These are phyloP conservation scores for Atkinsonella hypoxylon DNA, from an alignment of 2,329 filamentous ascomycete genomes.

Conservation along the genomic window DNA sequence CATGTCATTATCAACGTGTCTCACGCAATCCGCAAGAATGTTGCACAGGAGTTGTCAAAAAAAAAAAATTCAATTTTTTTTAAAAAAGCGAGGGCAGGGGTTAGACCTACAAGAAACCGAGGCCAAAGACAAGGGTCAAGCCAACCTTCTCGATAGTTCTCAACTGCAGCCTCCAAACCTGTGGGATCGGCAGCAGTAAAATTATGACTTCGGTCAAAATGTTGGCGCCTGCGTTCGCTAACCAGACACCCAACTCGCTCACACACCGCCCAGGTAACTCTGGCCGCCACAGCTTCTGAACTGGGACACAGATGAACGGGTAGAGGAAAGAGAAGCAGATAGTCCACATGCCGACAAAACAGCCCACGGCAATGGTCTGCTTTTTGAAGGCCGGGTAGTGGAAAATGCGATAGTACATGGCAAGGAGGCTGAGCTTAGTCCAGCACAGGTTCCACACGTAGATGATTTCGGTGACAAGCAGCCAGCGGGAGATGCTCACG, in stretches of 20 bases:
- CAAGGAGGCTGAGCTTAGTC: constrained; percentile 34
- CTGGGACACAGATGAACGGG: constrained; percentile 37
- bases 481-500: constrained; percentile 30
- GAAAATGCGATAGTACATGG: constrained; percentile 41
- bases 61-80: too few species aligned
- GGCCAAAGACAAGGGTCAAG: constrained; percentile 29
- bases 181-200: constrained; percentile 28
- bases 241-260: constrained; percentile 34
- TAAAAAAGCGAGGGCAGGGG: too few species aligned
- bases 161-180: constrained; percentile 33
- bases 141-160: constrained; percentile 27
- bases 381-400: constrained; percentile 27
- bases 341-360: constrained; percentile 32
- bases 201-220: constrained; percentile 33
- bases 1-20: too few species aligned
- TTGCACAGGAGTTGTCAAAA: too few species aligned
- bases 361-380: constrained; percentile 25
- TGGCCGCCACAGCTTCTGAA: constrained; percentile 34
- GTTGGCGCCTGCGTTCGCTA: constrained; percentile 33
- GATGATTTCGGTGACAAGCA: constrained; percentile 32
- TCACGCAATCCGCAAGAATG: too few species aligned
- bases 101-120: constrained; percentile 30
- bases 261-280: constrained; percentile 32
- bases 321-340: constrained; percentile 33
- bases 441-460: constrained; percentile 33